These are phyloP conservation scores for Daldinia concentrica DNA, from an alignment of 495 filamentous ascomycete genomes.

Conservation along the genomic window DNA sequence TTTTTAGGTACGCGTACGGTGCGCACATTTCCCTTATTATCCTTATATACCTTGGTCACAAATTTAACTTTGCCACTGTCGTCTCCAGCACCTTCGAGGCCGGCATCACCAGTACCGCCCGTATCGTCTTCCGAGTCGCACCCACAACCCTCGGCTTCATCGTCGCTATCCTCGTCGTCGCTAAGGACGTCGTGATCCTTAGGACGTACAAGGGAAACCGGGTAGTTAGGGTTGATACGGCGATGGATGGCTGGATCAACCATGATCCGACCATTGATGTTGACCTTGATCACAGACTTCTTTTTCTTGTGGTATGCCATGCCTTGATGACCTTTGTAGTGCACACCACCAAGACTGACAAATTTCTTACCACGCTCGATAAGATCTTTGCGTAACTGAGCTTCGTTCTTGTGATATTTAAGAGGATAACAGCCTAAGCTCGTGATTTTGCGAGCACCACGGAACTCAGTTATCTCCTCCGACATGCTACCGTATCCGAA, in stretches of 20 bases:
- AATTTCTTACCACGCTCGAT: conserved; percentile 90
- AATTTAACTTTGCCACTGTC: conserved; percentile 65
- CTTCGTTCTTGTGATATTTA: conserved; percentile 80
- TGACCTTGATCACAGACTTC: conserved; percentile 80
- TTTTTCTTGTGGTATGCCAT: conserved; percentile 88
- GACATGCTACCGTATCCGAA: conserved; percentile 66
- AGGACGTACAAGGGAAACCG: conserved; percentile 79
- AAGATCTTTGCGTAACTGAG: conserved; percentile 69
- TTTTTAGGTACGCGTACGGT: conserved; percentile 63
- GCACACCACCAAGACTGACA: conserved; percentile 78
- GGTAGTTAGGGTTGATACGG: conserved; percentile 89
- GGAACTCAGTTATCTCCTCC: conserved; percentile 80
- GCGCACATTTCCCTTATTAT: conserved; percentile 67
- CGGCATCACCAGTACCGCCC: conserved; percentile 47
- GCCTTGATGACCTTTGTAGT: conserved; percentile 85
- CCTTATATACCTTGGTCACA: conserved; percentile 70
- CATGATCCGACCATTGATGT: conserved; percentile 92
- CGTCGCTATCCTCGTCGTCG: conserved; percentile 66
- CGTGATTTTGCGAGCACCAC: conserved; percentile 84
- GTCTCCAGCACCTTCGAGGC: conserved; percentile 50
- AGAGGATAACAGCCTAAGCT: conserved; percentile 81
- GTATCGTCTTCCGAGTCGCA: conserved; percentile 54
- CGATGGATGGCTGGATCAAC: conserved; percentile 88
- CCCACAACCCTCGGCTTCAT: conserved; percentile 59
- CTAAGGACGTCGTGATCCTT: conserved; percentile 77